A percentile compares a stretch with the other conserved stretches of the same genome.
phyloP scores from a whole-genome alignment of 495 filamentous ascomycete genomes.

The Penicillium pancosmium region DNA sequence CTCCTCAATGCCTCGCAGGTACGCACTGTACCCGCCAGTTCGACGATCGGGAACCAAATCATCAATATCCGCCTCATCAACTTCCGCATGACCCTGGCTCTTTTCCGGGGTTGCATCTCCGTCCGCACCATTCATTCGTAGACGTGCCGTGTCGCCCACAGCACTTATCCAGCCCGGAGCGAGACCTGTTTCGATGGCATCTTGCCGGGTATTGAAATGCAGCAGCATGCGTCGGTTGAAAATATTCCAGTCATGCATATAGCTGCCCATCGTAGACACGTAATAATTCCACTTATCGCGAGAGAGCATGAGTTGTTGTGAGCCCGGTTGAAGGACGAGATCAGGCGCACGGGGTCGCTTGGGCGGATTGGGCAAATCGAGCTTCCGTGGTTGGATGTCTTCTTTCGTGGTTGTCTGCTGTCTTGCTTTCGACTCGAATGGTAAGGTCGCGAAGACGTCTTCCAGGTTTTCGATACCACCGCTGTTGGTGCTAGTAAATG shows the following conservation, averaged over 20 bases:
- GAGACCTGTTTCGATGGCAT: constrained; percentile 50
- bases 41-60: constrained; percentile 34
- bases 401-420: constrained; percentile 27
- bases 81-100: constrained; percentile 11
- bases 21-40: constrained; percentile 56
- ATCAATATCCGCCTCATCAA: constrained; percentile 25
- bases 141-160: constrained; percentile 49
- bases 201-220: constrained; percentile 69
- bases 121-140: constrained; percentile 29
- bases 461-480: constrained; percentile 64
- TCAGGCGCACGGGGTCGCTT: constrained; percentile 49
- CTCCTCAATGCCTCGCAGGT: constrained; percentile 62
- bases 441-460: constrained; percentile 68
- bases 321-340: constrained; percentile 21
- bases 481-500: constrained; percentile 56
- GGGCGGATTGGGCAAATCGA: constrained; percentile 66
- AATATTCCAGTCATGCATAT: constrained; percentile 68
- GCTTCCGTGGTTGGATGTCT: constrained; percentile 37
- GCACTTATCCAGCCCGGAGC: constrained; percentile 59
- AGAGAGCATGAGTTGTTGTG: constrained; percentile 34
- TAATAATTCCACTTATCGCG: constrained; percentile 61
- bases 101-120: constrained; percentile 22
- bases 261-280: constrained; percentile 61
- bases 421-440: constrained; percentile 68
- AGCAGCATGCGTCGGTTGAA: constrained; percentile 67